Base-by-base conservation (phyloP, 2,329 filamentous ascomycete species). In the Rasamsonia emersonii region DNA sequence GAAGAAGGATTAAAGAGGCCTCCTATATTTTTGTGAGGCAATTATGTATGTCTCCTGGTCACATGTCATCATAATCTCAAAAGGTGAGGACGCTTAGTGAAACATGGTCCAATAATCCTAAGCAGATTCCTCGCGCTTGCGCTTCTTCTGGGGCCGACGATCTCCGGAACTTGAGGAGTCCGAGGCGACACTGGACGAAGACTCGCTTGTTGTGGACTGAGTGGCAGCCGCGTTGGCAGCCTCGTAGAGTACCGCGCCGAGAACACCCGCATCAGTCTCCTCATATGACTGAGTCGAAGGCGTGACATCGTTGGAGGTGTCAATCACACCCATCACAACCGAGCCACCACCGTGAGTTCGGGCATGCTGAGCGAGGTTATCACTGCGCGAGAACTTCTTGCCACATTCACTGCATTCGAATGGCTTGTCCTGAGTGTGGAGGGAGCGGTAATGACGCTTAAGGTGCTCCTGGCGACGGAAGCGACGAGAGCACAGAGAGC, bases 391-490 rank as follows among this genome's bases (percentile, higher is more conserved):
- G 68, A 96, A 98, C 71, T 93, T 95, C 81, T 98, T 98, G 50
- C 91, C 89, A 54, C 91, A 98, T 67, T 98, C 89, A 45, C 79
- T 76, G 71, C 91, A 98, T 67, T 93, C 86, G 52, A 96, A 98
- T 4, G 91, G 91, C 78, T 96, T 98, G 59, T 96, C 91, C 55
- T 93, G 82, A 1, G 91, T 98, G 71, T 98, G 91, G 28, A 98
- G 85, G 37, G 91, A 96, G 48, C 91, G 81, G 71, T 94, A 94
- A 70, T 98, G 91, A 42, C 91, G 84, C 78, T 98, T 98, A 39
- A 98, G 77, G 56, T 98, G 91, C 63, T 98, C 91, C 65, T 98
- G 91, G 41, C 91, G 85, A 41, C 91, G 83, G 81, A 98, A 98
- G 40, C 91, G 85, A 44, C 91, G 86, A 52, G 86, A 89, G 79